A percentile compares a stretch with the other conserved stretches of the same genome.
Conservation (phyloP, 805 yeast species). For the Cyberlindnera lachancei region DNA sequence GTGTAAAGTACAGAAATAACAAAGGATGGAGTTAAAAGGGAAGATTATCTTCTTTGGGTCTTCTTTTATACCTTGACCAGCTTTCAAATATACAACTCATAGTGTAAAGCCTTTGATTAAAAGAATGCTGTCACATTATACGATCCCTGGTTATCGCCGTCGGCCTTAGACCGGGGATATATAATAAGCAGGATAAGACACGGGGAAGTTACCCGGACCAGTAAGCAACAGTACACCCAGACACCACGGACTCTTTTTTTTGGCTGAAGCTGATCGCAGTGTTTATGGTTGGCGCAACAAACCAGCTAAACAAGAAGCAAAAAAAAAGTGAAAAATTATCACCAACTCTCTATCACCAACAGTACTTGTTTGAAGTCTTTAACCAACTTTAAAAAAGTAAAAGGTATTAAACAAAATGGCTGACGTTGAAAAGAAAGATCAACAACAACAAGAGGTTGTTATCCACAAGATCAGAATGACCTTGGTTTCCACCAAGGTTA, state of each 20-base stretch:
- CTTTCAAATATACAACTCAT: too few species aligned
- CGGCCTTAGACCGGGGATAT: not conserved
- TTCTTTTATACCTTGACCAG: too few species aligned
- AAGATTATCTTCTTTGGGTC: not conserved
- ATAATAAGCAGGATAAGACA: conserved; percentile 3
- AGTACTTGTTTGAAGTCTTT: not conserved
- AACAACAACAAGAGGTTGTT: conserved; percentile 69
- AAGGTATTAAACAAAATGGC: conserved; percentile 56
- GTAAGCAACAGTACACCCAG: too few species aligned
- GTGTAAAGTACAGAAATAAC: too few species aligned
- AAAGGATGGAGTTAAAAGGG: too few species aligned
- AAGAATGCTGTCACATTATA: too few species aligned
- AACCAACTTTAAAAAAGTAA: conserved; percentile 26
- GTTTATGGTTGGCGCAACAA: conserved; percentile 1
- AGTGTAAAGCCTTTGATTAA: too few species aligned
- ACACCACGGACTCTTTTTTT: conserved; percentile 17
- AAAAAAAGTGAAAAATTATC: conserved; percentile 8
- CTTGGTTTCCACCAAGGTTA: conserved; percentile 97
- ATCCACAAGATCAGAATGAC: conserved; percentile 98
- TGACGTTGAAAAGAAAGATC: conserved; percentile 79
- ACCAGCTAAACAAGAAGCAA: not conserved
- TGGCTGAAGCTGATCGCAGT: too few species aligned
- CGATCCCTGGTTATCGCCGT: conserved; percentile 7
- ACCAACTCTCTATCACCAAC: conserved; percentile 3
- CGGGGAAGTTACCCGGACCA: too few species aligned